Percentiles rank a stretch among this genome's conserved stretches.
Conservation (phyloP, 805 yeast genomes). For the Yarrowia alimentaria region DNA sequence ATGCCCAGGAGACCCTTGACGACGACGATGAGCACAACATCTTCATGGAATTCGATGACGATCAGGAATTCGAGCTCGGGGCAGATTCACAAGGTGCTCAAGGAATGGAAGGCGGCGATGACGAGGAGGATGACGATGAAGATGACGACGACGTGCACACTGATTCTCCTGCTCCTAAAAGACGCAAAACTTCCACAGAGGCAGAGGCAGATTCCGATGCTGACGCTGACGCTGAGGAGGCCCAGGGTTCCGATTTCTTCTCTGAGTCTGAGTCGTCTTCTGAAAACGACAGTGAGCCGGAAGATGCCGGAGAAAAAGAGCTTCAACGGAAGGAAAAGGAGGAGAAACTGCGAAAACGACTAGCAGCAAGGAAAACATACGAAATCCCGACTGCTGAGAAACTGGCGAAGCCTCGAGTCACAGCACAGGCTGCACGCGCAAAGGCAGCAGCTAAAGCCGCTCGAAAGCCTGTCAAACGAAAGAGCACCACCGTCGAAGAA, state of each 20-base stretch:
- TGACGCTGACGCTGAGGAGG: slow-evolving; percentile 48
- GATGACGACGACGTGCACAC: slow-evolving; percentile 29
- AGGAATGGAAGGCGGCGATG: slow-evolving; percentile 23
- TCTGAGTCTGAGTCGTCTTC: slow-evolving; percentile 9
- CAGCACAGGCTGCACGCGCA: slow-evolving; percentile 12
- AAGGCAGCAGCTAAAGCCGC: slow-evolving; percentile 22
- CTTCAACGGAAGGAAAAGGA: slow-evolving; percentile 46
- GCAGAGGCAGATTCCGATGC: slow-evolving; percentile 34
- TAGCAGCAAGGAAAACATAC: slow-evolving; percentile 39
- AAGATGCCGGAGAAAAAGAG: slow-evolving; percentile 66
- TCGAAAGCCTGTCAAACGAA: slow-evolving; percentile 29
- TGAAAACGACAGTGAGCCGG: slow-evolving; percentile 27
- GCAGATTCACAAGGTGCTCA: slow-evolving; percentile 29
- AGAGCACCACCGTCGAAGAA: slow-evolving; percentile 44
- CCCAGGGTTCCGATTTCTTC: slow-evolving; percentile 38
- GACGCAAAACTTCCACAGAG: slow-evolving; percentile 22
- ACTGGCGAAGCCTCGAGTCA: slow-evolving; percentile 36
- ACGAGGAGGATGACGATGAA: slow-evolving; percentile 30
- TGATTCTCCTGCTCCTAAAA: slow-evolving; percentile 1
- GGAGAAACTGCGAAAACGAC: slow-evolving; percentile 35
- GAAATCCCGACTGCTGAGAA: slow-evolving; percentile 40
- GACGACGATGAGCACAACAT: slow-evolving; percentile 70
- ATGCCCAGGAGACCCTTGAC: slow-evolving; percentile 60
- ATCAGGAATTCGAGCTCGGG: slow-evolving; percentile 44
- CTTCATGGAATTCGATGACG: slow-evolving; percentile 45